Evolutionary conservation across 2,329 filamentous ascomycete genomes (phyloP), one percentile per base, ranked within the genome.

Genomic region (Penicillium paneum): DNA sequence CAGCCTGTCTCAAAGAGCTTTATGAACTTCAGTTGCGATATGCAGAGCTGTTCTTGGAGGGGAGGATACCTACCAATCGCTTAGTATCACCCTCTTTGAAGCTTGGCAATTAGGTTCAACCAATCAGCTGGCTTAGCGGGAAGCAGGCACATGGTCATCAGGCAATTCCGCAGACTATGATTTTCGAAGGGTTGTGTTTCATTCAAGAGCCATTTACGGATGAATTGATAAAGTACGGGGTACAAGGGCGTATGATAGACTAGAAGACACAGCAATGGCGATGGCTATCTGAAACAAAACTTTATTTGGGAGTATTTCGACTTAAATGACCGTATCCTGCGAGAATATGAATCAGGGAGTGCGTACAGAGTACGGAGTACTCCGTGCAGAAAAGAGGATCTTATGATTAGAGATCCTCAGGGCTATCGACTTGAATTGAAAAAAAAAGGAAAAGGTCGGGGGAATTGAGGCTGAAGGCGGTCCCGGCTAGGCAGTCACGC

Each of bases 71-170:
- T 29, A 3, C 32, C 32, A 21, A 50, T 54, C 52, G 52, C 52
- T 54, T 54, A 50, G 39, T 28, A 50, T 54, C 44, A 43, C 52
- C 39, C 19, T 13, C 19, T 50, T 54, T 13, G 40, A 50, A 34
- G 52, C 52, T 54, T 54, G 52, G 52, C 52, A 44, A 40, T 41
- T 8, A 31, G 29, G 5, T 8, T 11, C 24, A 34, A 7, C 44
- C 44, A 54, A 54, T 39, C 26, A 43, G 32, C 19, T 5, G 5
- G 24, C 3, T 43, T 32, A 40, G 26, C 39, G 26, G 17, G 17
- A 35, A 26, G 42, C 42, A 21, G 17, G 45, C 40, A 40, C 31
- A 31, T 39, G 39, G 28, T 15, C 15, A 17, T 26, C n/a, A 31
- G 19, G n/a, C n/a, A n/a, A n/a, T n/a, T 49, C n/a, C 24, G 19